These are phyloP conservation scores for Penicillium sp. DNA, from an alignment of 2,329 filamentous ascomycete species.

Conservation along the genomic window DNA sequence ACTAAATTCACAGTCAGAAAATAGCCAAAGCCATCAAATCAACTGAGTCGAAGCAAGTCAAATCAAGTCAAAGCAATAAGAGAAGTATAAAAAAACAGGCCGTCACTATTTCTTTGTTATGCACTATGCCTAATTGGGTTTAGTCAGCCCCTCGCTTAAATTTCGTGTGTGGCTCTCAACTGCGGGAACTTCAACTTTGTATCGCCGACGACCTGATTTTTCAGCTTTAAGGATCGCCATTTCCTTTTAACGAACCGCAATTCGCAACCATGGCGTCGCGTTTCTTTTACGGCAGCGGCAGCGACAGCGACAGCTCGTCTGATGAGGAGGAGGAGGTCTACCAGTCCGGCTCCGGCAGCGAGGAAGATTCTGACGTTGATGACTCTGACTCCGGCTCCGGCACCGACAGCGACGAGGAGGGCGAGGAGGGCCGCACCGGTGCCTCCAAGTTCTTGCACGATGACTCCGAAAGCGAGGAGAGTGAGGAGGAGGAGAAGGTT, in stretches of 20 bases:
- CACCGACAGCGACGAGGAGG: constrained; percentile 52
- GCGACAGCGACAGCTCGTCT: constrained; percentile 88
- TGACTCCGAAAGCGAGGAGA: constrained; percentile 72
- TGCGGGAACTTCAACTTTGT: constrained; percentile 24
- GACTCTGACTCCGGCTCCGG: constrained; percentile 51
- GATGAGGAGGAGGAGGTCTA: constrained; percentile 90
- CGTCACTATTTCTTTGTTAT: constrained; percentile 4
- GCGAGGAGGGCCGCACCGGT: constrained; percentile 61
- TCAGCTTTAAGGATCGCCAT: constrained; percentile 22
- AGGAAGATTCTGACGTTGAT: constrained; percentile 60
- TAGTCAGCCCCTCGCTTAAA: constrained; percentile 46
- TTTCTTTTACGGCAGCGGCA: constrained; percentile 95
- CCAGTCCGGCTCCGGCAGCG: constrained; percentile 63
- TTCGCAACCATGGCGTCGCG: constrained; percentile 71
- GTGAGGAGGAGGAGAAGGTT: constrained; percentile 79
- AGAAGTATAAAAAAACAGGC: constrained; percentile 2
- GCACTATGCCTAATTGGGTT: constrained; percentile 30
- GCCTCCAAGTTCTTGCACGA: constrained; percentile 81
- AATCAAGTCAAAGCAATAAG: background rate
- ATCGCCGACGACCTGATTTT: constrained; percentile 25
- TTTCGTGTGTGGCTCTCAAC: constrained; percentile 42
- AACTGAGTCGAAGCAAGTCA: background rate
- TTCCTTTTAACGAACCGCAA: constrained; percentile 15
- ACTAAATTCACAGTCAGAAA: background rate
- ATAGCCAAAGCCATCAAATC: background rate